Evolutionary conservation across 306 rosid species (phyloP).

Genomic region (Fragaria nilgerrensis): DNA sequence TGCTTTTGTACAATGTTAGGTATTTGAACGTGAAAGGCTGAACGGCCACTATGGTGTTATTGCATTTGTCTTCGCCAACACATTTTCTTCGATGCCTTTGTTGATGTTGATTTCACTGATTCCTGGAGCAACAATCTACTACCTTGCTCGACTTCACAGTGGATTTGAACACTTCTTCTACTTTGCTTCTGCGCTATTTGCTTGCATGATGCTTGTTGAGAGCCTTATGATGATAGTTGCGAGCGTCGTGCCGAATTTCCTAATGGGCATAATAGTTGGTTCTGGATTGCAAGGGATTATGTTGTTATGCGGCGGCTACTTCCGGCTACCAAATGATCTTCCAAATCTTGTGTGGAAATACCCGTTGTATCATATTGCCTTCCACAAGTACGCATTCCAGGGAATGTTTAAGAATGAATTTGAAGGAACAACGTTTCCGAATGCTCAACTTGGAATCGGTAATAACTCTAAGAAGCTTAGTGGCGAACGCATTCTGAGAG

Average conservation of each 20-base stretch:
- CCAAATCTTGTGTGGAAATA: constrained; percentile 55
- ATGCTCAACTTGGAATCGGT: not conserved
- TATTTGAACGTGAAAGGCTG: constrained; percentile 64
- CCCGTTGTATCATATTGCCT: constrained; percentile 54
- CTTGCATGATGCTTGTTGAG: constrained; percentile 60
- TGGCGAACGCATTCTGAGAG: constrained; percentile 39
- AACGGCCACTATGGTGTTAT: constrained; percentile 67
- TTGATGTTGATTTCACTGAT: constrained; percentile 40
- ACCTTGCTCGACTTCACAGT: constrained; percentile 49
- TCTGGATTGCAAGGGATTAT: constrained; percentile 71
- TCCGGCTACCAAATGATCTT: constrained; percentile 50
- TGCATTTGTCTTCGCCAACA: constrained; percentile 59
- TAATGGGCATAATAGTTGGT: constrained; percentile 73
- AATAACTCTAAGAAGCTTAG: not conserved
- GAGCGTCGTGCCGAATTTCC: constrained; percentile 59
- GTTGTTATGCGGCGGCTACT: constrained; percentile 56
- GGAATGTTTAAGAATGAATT: constrained; percentile 73
- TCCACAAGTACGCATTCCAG: constrained; percentile 57
- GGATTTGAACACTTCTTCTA: constrained; percentile 37
- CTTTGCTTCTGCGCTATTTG: constrained; percentile 39
- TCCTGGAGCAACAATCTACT: constrained; percentile 57
- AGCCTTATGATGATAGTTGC: constrained; percentile 82
- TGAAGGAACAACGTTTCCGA: constrained; percentile 36
- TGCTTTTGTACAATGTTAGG: constrained; percentile 27
- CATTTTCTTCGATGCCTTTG: constrained; percentile 58